Evolutionary conservation across 805 yeast genomes (phyloP).

Genomic region (Metschnikowia aberdeeniae): DNA sequence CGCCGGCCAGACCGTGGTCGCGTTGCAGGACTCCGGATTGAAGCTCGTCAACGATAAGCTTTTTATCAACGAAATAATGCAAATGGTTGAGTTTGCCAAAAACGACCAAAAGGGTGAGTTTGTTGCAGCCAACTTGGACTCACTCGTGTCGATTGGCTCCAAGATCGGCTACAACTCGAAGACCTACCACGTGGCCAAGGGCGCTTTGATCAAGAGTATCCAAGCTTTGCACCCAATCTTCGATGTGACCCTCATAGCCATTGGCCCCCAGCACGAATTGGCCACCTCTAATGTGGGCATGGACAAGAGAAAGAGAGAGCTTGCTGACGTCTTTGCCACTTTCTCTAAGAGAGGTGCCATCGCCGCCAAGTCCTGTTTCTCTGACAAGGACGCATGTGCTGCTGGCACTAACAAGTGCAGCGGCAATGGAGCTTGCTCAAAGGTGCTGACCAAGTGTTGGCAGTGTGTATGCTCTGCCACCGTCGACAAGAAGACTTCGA

Average conservation of each 20-base stretch:
- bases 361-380: slow-evolving; percentile 29
- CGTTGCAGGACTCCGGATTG: slow-evolving; percentile 23
- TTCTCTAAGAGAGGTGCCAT: slow-evolving; percentile 15
- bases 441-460: slow-evolving; percentile 40
- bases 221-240: slow-evolving; percentile 14
- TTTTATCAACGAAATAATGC: slow-evolving; percentile 48
- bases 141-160: slow-evolving; percentile 39
- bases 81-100: slow-evolving; percentile 39
- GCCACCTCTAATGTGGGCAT: slow-evolving; percentile 12
- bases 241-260: slow-evolving; percentile 20
- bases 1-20: slow-evolving; percentile 10
- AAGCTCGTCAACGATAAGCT: slow-evolving; percentile 40
- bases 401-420: slow-evolving; percentile 46
- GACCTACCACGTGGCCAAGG: slow-evolving; percentile 38
- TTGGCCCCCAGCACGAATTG: slow-evolving; percentile 13
- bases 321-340: slow-evolving; percentile 14
- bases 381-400: slow-evolving; percentile 45
- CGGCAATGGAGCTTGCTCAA: slow-evolving; percentile 50
- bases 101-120: slow-evolving; percentile 20
- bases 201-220: slow-evolving; percentile 24
- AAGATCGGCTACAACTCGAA: slow-evolving; percentile 41
- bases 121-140: slow-evolving; percentile 38
- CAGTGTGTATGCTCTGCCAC: slow-evolving; percentile 48
- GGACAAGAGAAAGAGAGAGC: slow-evolving; percentile 16
- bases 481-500: slow-evolving; percentile 35